Percentiles rank a stretch among this genome's conserved stretches.
Evolutionary conservation across 805 yeast species (phyloP).

Genomic region (Kluyveromyces nonfermentans): DNA sequence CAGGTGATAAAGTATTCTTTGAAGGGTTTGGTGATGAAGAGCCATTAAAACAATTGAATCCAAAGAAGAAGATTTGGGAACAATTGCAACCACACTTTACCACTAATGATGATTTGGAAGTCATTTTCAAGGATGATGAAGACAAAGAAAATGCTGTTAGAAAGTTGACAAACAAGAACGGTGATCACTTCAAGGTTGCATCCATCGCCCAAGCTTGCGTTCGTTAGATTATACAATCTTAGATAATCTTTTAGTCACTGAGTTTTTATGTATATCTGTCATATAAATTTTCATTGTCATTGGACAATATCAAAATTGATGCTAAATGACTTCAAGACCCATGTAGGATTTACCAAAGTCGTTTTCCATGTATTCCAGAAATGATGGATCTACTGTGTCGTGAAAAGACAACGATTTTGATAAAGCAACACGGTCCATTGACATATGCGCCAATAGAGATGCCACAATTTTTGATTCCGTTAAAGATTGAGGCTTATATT

Average conservation of each 20-base stretch:
- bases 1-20: constrained; percentile 95
- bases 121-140: constrained; percentile 58
- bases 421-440: not conserved
- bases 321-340: not conserved
- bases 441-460: not conserved
- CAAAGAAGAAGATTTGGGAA: constrained; percentile 98
- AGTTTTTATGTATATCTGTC: not conserved
- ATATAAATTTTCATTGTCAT: not conserved
- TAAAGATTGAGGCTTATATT: not conserved
- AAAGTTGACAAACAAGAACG: constrained; percentile 69
- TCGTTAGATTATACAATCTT: constrained; percentile 35
- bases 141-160: constrained; percentile 60
- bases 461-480: not conserved
- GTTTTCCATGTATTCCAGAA: not conserved
- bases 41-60: constrained; percentile 89
- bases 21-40: constrained; percentile 74
- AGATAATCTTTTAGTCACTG: not conserved
- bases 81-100: constrained; percentile 84
- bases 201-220: constrained; percentile 72
- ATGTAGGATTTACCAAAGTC: not conserved
- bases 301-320: not conserved
- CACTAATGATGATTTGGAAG: constrained; percentile 67
- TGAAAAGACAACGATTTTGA: not conserved
- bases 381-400: not conserved
- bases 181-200: constrained; percentile 66